Percentiles rank a stretch among this genome's conserved stretches.
These are phyloP conservation scores for Hamamelis virginiana DNA, from an alignment of 164 flowering plant species.

Conservation along the genomic window DNA sequence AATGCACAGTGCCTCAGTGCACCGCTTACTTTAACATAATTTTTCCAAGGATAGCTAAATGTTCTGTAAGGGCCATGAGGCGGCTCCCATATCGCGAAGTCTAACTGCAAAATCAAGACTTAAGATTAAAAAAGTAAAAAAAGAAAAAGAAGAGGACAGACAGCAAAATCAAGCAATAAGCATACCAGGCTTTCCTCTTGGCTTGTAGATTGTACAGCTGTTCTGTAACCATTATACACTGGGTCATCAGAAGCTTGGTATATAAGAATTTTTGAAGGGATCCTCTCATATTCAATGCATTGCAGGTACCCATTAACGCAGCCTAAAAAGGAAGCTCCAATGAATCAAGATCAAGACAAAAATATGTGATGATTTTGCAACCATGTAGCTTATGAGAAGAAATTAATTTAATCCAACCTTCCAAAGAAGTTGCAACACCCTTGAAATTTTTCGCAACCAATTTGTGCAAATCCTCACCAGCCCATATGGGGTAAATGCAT, in stretches of 20 bases:
- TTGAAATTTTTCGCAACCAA: slow-evolving; percentile 76
- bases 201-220: slow-evolving; percentile 75
- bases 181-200: slow-evolving; percentile 69
- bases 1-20: slow-evolving; percentile 90
- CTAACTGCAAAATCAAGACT: slow-evolving; percentile 41
- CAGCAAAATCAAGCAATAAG: neutral
- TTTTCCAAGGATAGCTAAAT: slow-evolving; percentile 76
- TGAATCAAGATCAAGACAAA: neutral
- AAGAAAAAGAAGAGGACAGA: no score
- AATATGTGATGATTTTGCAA: neutral
- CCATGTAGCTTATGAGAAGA: neutral
- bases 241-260: slow-evolving; percentile 85
- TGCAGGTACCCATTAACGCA: slow-evolving; percentile 70
- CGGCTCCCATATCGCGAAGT: slow-evolving; percentile 90
- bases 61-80: slow-evolving; percentile 83
- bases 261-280: slow-evolving; percentile 77
- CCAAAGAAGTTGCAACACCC: slow-evolving; percentile 67
- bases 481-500: slow-evolving; percentile 85
- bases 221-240: slow-evolving; percentile 71
- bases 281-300: slow-evolving; percentile 69
- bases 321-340: slow-evolving; percentile 36
- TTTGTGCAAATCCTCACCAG: slow-evolving; percentile 89
- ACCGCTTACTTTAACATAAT: slow-evolving; percentile 71
- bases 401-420: slow-evolving; percentile 42
- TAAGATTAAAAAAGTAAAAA: neutral